phyloP scores from a whole-genome alignment of 257 asterid genomes.

The Capsicum pubescens region DNA sequence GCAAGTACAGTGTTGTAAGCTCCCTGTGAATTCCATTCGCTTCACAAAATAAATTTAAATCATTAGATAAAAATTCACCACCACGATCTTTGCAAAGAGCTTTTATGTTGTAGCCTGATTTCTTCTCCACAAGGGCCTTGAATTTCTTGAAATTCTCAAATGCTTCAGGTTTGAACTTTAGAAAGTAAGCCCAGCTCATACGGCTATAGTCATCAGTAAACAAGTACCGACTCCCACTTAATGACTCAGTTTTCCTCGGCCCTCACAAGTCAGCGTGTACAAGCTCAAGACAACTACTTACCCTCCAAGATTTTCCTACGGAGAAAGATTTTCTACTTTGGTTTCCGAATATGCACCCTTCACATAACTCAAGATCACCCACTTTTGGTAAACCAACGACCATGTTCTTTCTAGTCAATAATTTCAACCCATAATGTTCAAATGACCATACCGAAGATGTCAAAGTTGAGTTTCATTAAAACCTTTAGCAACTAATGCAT shows the following conservation, averaged over 20 bases:
- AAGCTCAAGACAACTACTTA: background rate
- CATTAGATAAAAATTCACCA: background rate
- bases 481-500: no score
- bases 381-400: slow-evolving; percentile 21
- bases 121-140: no score
- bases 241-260: no score
- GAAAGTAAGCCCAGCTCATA: no score
- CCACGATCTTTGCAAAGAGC: background rate
- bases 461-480: no score
- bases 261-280: no score
- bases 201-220: no score
- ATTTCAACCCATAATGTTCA: no score
- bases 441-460: no score
- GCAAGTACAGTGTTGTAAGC: background rate
- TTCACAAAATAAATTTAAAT: background rate
- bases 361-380: background rate
- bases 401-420: background rate
- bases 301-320: background rate
- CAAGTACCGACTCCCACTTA: no score
- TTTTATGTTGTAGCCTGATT: background rate
- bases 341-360: slow-evolving; percentile 22
- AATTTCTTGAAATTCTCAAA: no score
- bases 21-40: background rate
- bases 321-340: background rate
- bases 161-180: no score